Conservation (phyloP, 805 yeast genomes). For the Phaffomyces thermotolerans region DNA sequence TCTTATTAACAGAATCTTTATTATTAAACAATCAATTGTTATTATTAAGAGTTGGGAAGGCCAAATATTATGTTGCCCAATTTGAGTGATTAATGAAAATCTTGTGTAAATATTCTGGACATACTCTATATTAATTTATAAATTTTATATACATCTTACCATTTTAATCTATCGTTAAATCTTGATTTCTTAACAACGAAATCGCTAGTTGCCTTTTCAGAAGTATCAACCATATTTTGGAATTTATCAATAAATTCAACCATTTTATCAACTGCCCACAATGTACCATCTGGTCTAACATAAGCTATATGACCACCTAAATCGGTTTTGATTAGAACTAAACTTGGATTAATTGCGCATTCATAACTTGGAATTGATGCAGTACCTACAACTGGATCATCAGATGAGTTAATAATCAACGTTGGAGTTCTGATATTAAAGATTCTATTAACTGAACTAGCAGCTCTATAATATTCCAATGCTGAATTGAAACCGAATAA, state of each 20-base stretch:
- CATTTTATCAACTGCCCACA: constrained; percentile 42
- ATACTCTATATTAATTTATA: neutral
- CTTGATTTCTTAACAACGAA: constrained; percentile 13
- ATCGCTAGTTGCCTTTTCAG: constrained; percentile 12
- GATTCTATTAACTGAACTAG: constrained; percentile 53
- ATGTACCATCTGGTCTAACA: constrained; percentile 34
- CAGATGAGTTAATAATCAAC: constrained; percentile 50
- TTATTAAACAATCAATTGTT: constrained; percentile 55
- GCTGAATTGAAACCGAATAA: constrained; percentile 58
- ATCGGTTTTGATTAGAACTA: constrained; percentile 49
- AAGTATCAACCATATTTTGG: constrained; percentile 25
- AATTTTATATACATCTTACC: no score
- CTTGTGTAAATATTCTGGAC: neutral
- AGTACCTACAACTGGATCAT: constrained; percentile 60
- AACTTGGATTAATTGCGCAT: constrained; percentile 47
- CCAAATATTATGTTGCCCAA: constrained; percentile 51
- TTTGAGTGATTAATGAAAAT: constrained; percentile 2
- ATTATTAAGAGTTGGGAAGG: constrained; percentile 70
- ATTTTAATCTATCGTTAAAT: constrained; percentile 13
- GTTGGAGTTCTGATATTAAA: constrained; percentile 54
- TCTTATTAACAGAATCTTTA: constrained; percentile 41
- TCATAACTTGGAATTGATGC: constrained; percentile 44
- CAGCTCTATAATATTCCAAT: constrained; percentile 55
- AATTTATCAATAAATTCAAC: constrained; percentile 34
- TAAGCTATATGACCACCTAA: constrained; percentile 69